A percentile compares a stretch with the other conserved stretches of the same genome.
Evolutionary conservation across 345 rosid species (phyloP).

Genomic region (Brassica juncea): DNA sequence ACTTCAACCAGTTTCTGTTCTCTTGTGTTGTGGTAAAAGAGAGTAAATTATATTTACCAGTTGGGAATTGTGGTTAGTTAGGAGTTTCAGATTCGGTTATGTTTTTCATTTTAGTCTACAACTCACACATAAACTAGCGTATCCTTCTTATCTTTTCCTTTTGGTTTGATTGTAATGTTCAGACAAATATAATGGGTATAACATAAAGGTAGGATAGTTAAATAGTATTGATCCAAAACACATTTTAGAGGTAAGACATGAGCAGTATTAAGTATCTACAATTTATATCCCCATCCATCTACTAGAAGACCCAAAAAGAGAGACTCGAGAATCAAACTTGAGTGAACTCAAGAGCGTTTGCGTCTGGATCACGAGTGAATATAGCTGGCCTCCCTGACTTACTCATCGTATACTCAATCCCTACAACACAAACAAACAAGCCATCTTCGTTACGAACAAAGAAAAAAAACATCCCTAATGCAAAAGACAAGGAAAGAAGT

Average conservation of each 20-base stretch:
- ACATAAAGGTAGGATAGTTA: neutral
- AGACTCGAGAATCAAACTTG: slow-evolving; percentile 56
- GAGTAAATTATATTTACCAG: neutral
- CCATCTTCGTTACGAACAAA: neutral
- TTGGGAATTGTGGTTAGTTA: neutral
- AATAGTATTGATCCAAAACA: neutral
- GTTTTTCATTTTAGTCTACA: neutral
- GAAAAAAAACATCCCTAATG: neutral
- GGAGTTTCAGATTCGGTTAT: neutral
- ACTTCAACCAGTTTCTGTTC: neutral
- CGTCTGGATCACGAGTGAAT: slow-evolving; percentile 88
- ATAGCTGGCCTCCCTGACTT: slow-evolving; percentile 89
- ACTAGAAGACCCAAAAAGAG: slow-evolving; percentile 27
- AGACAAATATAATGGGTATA: neutral
- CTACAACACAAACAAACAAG: slow-evolving; percentile 37
- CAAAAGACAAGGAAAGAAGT: neutral
- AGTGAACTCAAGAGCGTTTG: slow-evolving; percentile 90
- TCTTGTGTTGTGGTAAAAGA: neutral
- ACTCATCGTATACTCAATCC: slow-evolving; percentile 77
- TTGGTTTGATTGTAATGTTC: neutral
- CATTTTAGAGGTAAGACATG: neutral
- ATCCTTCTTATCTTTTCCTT: neutral
- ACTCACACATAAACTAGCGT: neutral
- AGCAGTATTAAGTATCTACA: slow-evolving; percentile 18
- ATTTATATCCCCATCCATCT: neutral